Evolutionary conservation across 2,329 filamentous ascomycete species (phyloP), one percentile per base, ranked within the genome.

Genomic region (Colletotrichum eremochloae): DNA sequence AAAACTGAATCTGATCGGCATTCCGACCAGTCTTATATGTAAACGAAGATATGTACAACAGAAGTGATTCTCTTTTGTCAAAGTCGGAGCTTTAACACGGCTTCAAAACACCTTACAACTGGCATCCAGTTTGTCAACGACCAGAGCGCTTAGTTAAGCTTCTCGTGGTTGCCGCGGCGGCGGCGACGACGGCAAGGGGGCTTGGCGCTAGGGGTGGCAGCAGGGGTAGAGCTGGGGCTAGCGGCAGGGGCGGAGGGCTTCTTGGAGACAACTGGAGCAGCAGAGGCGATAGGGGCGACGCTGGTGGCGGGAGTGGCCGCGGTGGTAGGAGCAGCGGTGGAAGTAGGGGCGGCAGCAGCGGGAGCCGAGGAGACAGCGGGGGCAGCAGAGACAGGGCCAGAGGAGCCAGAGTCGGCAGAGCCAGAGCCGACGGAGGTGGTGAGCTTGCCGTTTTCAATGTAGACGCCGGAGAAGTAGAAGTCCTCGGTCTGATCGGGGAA

Each of bases 391-490:
- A 48, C 53, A 3, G 68, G 44, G 8, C 52, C 53, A 1, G 69
- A 2, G 36, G 61, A 52, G 24, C 46, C 46, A 14, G 62, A 52
- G 62, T 31, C 60, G 11, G 69, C 36, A 48, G 69, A 55, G 18
- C 60, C 69, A n/a, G 69, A 69, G 53, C 69, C 69, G 24, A 64
- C 67, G 18, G 71, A 67, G 36, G 80, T 83, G 31, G 81, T 83
- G 62, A 83, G 75, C 52, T 74, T 58, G 40, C 78, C 78, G 60
- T 77, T 74, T 86, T 94, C 92, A 63, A 94, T 86, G 77, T 93
- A 94, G 6, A 93, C 90, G 12, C 92, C 92, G 6, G 88, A 91
- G 82, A 93, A 94, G 80, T 89, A 93, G 84, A 91, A 91, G 78
- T 94, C 91, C 83, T 93, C 92, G 50, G 79, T 82, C 5, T 78